Evolutionary conservation across 371 early-diverging fungal species (phyloP), one percentile per base, ranked within the genome.

Genomic region (Phascolomyces articulosus): DNA sequence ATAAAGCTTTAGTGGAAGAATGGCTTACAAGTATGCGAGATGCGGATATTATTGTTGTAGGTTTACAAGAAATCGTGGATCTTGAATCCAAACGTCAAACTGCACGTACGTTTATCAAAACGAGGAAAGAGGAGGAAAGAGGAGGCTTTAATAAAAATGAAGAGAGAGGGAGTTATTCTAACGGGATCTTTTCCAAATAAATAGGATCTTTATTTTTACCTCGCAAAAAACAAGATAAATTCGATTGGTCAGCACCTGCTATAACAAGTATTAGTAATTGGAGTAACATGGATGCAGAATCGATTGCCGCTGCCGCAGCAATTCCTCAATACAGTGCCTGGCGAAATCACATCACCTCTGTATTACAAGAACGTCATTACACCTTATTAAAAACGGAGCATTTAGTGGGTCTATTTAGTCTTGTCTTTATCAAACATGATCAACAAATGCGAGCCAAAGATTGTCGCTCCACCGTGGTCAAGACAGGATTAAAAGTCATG

Each of bases 31-130:
- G 79, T 53, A 82, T 81, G 60, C 71, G 80, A 10, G 78, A 79
- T 28, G 93, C 96, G 2, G 91, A 93, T 66, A 84, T 96, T 38
- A 89, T 93, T 67, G 90, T 91, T 4, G 78, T 95, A 40, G 93
- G 93, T 2, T 88, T 95, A 63, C 96, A 96, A 75, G 96, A 96
- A 74, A 86, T 93, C 58, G 90, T 95, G 1, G 91, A 95, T 67
- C 74, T 96, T 44, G 93, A 94, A 68, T 87, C 87, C 41, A 89
- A 89, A 57, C 88, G 86, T 34, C 79, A 83, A 67, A 86, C 85
- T 23, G 90, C 90, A 16, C 85, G 88, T 87, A 78, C 69, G 84
- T 71, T 62, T 49, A 29, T 4, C 28, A 4, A 24, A 24, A 47
- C 8, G 9, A 7, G 47, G 47, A 60, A 27, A 47, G 28, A 44